Evolutionary conservation across 805 yeast species (phyloP), one percentile per base, ranked within the genome.

Genomic region (Zygoascus tannicola): DNA sequence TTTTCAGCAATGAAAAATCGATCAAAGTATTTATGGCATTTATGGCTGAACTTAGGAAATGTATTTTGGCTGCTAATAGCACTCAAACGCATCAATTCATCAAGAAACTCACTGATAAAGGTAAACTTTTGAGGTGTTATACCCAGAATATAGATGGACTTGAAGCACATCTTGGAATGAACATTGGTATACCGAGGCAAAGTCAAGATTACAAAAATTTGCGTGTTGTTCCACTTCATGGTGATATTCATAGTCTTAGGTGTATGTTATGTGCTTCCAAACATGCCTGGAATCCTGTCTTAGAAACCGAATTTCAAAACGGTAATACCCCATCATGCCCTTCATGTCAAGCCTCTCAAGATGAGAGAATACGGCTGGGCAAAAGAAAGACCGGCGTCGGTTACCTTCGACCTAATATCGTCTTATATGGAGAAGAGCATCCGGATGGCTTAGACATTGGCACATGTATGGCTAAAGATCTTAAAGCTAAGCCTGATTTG

Each of bases 101-200:
- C 35, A 71, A 69, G 44, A 70, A 68, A 35, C 61, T 81, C 44
- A 76, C 75, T 54, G 78, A 72, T 44, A 75, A 75, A 57, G 77
- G 73, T 48, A 81, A 81, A 62, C 70, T 88, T 37, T 60, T 87
- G 40, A 68, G 95, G 46, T 86, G 97, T 64, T 90, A 90, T 60
- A 90, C 97, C 1, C 97, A 92, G 57, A 90, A 90, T 59, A 90
- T 90, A 47, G 98, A 90, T 61, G 88, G 94, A 0, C 67, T 90
- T 30, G 97, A 90, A 57, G 66, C 76, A 40, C 52, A 68, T 38
- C 69, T 81, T 21, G 81, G 85, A 19, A 65, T 88, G 44, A 70
- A 69, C 32, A 68, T 80, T 40, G 87, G 88, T 2, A 45, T 51
- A 63, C 40, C 40, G 4, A 4, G 30, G 3, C 16, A 10, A 53